A percentile compares a stretch with the other conserved stretches of the same genome.
phyloP scores from a whole-genome alignment of 2,329 filamentous ascomycete species.

The Triangularia verruculosa region DNA sequence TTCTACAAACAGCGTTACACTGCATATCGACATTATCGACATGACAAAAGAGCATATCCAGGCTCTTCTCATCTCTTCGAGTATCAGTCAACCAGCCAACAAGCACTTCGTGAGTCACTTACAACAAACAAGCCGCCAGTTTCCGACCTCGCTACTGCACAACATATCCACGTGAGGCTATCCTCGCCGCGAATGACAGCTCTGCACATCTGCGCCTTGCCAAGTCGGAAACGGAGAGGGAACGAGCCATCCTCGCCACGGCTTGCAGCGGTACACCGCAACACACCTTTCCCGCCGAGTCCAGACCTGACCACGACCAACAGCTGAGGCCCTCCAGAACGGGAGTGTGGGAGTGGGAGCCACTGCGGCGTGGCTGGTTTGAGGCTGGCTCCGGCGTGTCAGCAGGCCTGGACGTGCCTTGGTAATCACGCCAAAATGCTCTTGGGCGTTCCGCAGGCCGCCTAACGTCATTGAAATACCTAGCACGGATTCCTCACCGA shows the following conservation, averaged over 20 bases:
- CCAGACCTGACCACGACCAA: not conserved
- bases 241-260: not conserved
- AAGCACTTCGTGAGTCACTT: not conserved
- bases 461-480: slow-evolving; percentile 9
- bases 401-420: not conserved
- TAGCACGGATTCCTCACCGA: not conserved
- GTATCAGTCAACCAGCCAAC: too few species aligned
- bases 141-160: not conserved
- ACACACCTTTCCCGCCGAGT: not conserved
- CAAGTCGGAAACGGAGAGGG: too few species aligned
- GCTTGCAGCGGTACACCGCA: not conserved
- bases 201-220: slow-evolving; percentile 4
- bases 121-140: not conserved
- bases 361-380: slow-evolving; percentile 5
- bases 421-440: not conserved
- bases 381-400: slow-evolving; percentile 2
- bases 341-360: not conserved
- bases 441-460: not conserved
- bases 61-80: not conserved
- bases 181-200: slow-evolving; percentile 5
- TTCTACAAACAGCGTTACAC: not conserved
- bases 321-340: not conserved
- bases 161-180: not conserved
- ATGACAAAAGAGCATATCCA: not conserved
- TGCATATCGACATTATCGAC: not conserved